phyloP scores from a whole-genome alignment of 768 basidiomycete genomes.

The Amanita phalloides region DNA sequence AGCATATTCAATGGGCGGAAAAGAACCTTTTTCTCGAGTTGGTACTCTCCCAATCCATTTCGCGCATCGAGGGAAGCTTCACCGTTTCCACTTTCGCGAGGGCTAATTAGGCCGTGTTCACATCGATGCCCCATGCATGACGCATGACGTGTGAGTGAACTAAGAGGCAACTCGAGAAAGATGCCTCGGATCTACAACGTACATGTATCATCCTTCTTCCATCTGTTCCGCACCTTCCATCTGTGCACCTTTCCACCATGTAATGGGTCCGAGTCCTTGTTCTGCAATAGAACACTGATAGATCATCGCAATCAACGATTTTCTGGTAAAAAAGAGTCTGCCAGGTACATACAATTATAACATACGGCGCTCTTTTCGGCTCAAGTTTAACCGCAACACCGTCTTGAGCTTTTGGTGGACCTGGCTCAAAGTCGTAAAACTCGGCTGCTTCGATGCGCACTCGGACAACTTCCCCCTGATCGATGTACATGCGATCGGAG shows the following conservation, averaged over 20 bases:
- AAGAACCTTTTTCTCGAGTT: too few species aligned
- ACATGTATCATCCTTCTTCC: conserved; percentile 26
- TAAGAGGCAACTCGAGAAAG: too few species aligned
- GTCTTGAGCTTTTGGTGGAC: conserved; percentile 66
- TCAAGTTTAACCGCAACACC: conserved; percentile 50
- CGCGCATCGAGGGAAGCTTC: too few species aligned
- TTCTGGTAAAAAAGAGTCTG: background rate
- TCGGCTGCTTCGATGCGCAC: conserved; percentile 75
- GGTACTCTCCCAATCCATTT: too few species aligned
- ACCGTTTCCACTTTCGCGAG: too few species aligned
- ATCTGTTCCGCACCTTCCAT: conserved; percentile 27
- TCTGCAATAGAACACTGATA: conserved; percentile 70
- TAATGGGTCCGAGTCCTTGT: conserved; percentile 66
- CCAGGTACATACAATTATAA: conserved; percentile 43
- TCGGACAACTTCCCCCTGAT: conserved; percentile 64
- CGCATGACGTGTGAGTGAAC: too few species aligned
- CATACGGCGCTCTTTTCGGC: conserved; percentile 51
- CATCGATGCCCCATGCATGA: too few species aligned
- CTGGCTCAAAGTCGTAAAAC: conserved; percentile 80
- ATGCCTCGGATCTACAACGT: background rate
- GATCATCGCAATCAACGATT: background rate
- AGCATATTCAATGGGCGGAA: too few species aligned
- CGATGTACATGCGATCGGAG: conserved; percentile 69
- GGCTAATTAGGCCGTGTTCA: too few species aligned
- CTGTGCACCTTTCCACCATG: conserved; percentile 61